phyloP scores from a whole-genome alignment of 768 basidiomycete species.

The Leccinum uliginosum region DNA sequence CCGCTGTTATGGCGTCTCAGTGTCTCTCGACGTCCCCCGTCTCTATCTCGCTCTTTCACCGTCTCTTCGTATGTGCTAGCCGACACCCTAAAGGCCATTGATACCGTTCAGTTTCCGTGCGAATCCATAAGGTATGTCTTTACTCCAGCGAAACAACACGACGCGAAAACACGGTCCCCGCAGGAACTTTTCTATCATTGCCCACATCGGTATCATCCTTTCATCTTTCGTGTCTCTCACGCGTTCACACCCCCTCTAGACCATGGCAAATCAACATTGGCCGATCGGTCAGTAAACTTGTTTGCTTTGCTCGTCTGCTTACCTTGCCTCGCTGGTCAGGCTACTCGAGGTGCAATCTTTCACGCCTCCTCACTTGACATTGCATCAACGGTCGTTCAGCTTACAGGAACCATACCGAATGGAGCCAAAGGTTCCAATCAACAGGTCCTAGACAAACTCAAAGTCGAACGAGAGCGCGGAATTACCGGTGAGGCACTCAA shows the following conservation, averaged over 20 bases:
- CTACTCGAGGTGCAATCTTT: constrained; percentile 59
- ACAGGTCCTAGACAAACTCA: constrained; percentile 89
- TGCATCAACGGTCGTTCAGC: constrained; percentile 39
- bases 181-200: constrained; percentile 95
- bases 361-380: background rate
- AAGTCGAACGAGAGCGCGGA: constrained; percentile 94
- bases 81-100: constrained; percentile 33
- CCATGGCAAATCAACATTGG: constrained; percentile 94
- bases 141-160: background rate
- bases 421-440: constrained; percentile 64
- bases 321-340: constrained; percentile 34
- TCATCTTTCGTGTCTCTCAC: background rate
- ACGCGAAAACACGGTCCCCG: background rate
- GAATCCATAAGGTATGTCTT: constrained; percentile 59
- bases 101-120: constrained; percentile 62
- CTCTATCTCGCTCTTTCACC: constrained; percentile 25
- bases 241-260: constrained; percentile 40
- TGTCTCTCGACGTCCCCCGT: background rate
- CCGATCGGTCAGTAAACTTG: constrained; percentile 60
- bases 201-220: constrained; percentile 70
- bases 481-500: constrained; percentile 65
- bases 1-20: constrained; percentile 28
- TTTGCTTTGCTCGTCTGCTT: background rate
- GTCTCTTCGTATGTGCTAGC: constrained; percentile 23
- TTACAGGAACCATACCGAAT: constrained; percentile 82